Percentiles rank a stretch among this genome's conserved stretches.
Conservation (phyloP, 1,139 yeast species). For the Yamadazyma oceani region DNA sequence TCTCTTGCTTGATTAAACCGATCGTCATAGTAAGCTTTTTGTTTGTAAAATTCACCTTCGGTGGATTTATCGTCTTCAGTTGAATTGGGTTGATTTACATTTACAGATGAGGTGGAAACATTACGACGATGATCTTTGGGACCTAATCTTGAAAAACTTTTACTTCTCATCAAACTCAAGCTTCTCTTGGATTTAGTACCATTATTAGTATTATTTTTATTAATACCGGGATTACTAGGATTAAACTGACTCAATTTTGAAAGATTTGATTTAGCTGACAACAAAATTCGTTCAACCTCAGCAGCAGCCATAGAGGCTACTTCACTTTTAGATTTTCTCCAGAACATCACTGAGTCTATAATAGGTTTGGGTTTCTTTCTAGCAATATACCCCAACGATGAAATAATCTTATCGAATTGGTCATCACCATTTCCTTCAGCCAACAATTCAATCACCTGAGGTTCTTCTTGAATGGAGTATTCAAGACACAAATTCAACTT, state of each 20-base stretch:
- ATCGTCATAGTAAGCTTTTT: constrained; percentile 30
- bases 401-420: constrained; percentile 79
- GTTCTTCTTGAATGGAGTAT: constrained; percentile 68
- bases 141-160: constrained; percentile 37
- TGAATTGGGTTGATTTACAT: constrained; percentile 3
- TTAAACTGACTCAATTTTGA: constrained; percentile 10
- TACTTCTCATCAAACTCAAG: constrained; percentile 42
- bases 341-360: constrained; percentile 95
- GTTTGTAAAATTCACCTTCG: constrained; percentile 23
- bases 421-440: constrained; percentile 82
- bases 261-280: constrained; percentile 22
- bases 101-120: constrained; percentile 33
- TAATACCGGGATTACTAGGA: constrained; percentile 14
- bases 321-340: constrained; percentile 91
- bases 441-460: constrained; percentile 76
- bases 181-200: constrained; percentile 35
- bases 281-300: constrained; percentile 49
- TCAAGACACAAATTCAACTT: constrained; percentile 76
- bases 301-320: constrained; percentile 75
- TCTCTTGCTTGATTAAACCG: constrained; percentile 61
- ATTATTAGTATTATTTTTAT: constrained; percentile 12
- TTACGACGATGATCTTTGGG: constrained; percentile 35
- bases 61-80: constrained; percentile 1
- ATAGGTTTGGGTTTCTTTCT: constrained; percentile 91
- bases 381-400: constrained; percentile 87